phyloP scores from a whole-genome alignment of 495 filamentous ascomycete genomes.

The Achaetomiella virescens region DNA sequence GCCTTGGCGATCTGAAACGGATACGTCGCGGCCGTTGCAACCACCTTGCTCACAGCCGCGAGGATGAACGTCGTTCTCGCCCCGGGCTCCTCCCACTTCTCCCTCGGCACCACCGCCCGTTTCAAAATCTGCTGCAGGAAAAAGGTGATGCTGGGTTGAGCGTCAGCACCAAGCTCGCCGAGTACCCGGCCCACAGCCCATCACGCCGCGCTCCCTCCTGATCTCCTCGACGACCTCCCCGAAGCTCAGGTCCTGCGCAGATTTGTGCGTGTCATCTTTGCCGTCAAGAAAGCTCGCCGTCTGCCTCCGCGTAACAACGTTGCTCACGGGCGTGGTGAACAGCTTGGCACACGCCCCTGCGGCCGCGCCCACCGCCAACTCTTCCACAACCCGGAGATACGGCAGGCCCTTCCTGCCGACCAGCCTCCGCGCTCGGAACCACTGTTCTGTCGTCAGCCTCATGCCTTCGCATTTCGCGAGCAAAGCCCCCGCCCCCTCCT shows the following conservation, averaged over 20 bases:
- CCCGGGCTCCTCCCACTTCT: conserved; percentile 47
- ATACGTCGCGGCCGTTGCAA: conserved; percentile 76
- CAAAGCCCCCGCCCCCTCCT: not conserved
- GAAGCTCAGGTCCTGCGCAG: conserved; percentile 33
- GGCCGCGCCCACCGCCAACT: conserved; percentile 67
- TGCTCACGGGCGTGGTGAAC: conserved; percentile 75
- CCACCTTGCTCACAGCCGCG: conserved; percentile 74
- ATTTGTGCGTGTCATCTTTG: not conserved
- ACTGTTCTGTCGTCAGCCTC: conserved; percentile 13
- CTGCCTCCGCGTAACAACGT: conserved; percentile 78
- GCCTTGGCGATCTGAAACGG: conserved; percentile 81
- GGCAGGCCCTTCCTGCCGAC: conserved; percentile 33
- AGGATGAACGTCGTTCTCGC: conserved; percentile 51
- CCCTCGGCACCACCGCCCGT: conserved; percentile 46
- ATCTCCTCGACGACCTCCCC: conserved; percentile 60
- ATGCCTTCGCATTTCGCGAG: not conserved
- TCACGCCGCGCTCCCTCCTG: conserved; percentile 60
- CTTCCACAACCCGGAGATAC: conserved; percentile 59
- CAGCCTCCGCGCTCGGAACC: conserved; percentile 50
- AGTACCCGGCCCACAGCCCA: conserved; percentile 91
- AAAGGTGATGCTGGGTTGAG: conserved; percentile 84
- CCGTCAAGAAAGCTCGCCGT: conserved; percentile 49
- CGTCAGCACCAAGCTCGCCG: conserved; percentile 70
- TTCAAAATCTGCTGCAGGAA: conserved; percentile 70
- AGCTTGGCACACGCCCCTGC: conserved; percentile 74